Percentiles rank a stretch among this genome's conserved stretches.
Conservation (phyloP, 2,329 filamentous ascomycete species). For the Neophaeococcomyces mojaviensis region DNA sequence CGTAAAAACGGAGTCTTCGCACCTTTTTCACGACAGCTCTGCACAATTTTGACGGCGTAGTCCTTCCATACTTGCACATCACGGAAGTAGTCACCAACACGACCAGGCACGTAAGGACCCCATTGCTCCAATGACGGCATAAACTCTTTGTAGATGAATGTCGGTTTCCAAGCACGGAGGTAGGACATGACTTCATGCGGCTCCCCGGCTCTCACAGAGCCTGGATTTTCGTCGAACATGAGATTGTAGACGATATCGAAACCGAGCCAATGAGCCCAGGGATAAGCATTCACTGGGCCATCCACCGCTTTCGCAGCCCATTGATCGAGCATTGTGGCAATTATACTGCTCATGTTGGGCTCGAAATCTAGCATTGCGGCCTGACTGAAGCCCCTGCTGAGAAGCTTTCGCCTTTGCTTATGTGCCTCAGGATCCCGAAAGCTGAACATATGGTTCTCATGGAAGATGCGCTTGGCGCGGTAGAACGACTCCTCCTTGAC, state of each 20-base stretch:
- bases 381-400: conserved; percentile 11
- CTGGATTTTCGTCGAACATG: conserved; percentile 14
- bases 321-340: conserved; percentile 8
- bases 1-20: conserved; percentile 9
- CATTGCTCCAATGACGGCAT: conserved; percentile 5
- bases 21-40: conserved; percentile 1
- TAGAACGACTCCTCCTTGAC: conserved; percentile 13
- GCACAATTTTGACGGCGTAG: conserved; percentile 5
- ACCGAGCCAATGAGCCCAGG: conserved; percentile 13
- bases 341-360: conserved; percentile 4
- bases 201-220: conserved; percentile 5
- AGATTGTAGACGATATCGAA: conserved; percentile 13
- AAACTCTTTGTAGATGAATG: conserved; percentile 8
- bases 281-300: conserved; percentile 9
- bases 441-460: conserved; percentile 11
- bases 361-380: conserved; percentile 12
- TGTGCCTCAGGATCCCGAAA: conserved; percentile 11
- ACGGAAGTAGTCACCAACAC: conserved; percentile 10
- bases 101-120: conserved; percentile 9
- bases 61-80: conserved; percentile 4
- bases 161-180: conserved; percentile 8
- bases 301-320: background rate
- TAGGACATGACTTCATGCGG: conserved; percentile 10
- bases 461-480: conserved; percentile 11
- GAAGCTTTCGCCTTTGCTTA: conserved; percentile 12